Evolutionary conservation across 306 rosid genomes (phyloP), one percentile per base, ranked within the genome.

Genomic region (Begonia loranthoides): DNA sequence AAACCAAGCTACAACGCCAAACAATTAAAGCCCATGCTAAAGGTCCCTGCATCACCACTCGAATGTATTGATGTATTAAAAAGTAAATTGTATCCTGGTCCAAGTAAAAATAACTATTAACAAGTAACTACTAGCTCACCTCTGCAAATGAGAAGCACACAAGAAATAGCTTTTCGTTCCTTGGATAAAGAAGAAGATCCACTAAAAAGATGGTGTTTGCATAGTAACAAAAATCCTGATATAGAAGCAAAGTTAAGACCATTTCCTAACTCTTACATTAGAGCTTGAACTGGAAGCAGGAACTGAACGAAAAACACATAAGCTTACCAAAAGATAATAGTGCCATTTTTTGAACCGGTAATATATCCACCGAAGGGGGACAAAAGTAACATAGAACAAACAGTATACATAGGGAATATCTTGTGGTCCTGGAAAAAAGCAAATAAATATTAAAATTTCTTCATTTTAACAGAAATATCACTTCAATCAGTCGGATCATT

Each of bases 1-100:
- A 85, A 71, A 90, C 95, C 87, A 90, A 74, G 73, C 97, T 85
- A 78, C 97, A 90, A 45, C 95, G 94, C 97, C 95, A 85, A 59
- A 90, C 82, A 54, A 90, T 90, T 78, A 90, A 66, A 49, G 95
- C 97, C 95, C 94, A 82, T 10, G 97, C 95, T 69, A 90, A 70
- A 28, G 97, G 97, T 56, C 97, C 97, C 95, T 90, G 68, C 64
- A 74, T 52, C n/a, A 46, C 28, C 53, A 66, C 50, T 59, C 36
- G 36, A 28, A 28, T 28, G 36, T 28, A 28, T 28, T 3, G 7
- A 5, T 28, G 36, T 28, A 28, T 45, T 47, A 54, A 64, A 52
- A 57, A 61, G 78, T 67, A 45, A 62, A 36, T 39, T 28, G 50
- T 62, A 34, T 61, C 46, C 22, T 54, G 19, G 6, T 33, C 12